A percentile compares a stretch with the other conserved stretches of the same genome.
phyloP scores from a whole-genome alignment of 2,329 filamentous ascomycete species.

The Diplodia scrobiculata region DNA sequence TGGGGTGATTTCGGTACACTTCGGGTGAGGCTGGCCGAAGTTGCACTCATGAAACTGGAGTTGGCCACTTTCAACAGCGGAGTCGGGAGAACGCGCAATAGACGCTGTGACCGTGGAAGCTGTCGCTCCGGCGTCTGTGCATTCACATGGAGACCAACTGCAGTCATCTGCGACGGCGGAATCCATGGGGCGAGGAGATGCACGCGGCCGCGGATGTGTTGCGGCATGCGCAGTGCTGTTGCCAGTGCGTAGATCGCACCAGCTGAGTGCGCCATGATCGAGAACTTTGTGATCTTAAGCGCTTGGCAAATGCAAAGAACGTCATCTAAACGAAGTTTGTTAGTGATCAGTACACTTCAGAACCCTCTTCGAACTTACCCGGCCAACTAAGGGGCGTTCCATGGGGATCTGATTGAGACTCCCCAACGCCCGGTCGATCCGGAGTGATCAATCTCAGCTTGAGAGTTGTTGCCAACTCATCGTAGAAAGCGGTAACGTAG shows the following conservation, averaged over 20 bases:
- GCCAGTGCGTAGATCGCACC: conserved; percentile 97
- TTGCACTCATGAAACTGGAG: conserved; percentile 90
- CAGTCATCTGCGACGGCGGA: conserved; percentile 66
- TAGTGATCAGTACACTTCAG: conserved; percentile 43
- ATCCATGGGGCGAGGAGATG: conserved; percentile 97
- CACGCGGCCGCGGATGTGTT: conserved; percentile 90
- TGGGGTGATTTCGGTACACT: conserved; percentile 48
- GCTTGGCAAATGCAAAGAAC: conserved; percentile 91
- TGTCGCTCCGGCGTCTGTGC: conserved; percentile 74
- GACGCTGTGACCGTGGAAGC: conserved; percentile 86
- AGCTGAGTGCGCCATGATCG: conserved; percentile 91
- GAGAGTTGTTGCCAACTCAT: conserved; percentile 86
- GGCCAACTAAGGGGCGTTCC: conserved; percentile 92
- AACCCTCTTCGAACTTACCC: conserved; percentile 57
- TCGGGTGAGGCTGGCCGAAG: conserved; percentile 76
- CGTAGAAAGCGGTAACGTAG: conserved; percentile 96
- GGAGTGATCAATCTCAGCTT: conserved; percentile 89
- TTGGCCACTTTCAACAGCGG: conserved; percentile 92
- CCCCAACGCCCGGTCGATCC: conserved; percentile 90
- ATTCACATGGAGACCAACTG: conserved; percentile 65
- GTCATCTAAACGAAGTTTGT: conserved; percentile 59
- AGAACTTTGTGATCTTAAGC: conserved; percentile 92
- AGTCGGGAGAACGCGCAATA: conserved; percentile 84
- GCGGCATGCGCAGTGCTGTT: conserved; percentile 91
- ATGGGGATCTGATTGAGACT: conserved; percentile 82